Evolutionary conservation across 148 eudicot species (phyloP), one percentile per base, ranked within the genome.

Genomic region (Camellia japonica): DNA sequence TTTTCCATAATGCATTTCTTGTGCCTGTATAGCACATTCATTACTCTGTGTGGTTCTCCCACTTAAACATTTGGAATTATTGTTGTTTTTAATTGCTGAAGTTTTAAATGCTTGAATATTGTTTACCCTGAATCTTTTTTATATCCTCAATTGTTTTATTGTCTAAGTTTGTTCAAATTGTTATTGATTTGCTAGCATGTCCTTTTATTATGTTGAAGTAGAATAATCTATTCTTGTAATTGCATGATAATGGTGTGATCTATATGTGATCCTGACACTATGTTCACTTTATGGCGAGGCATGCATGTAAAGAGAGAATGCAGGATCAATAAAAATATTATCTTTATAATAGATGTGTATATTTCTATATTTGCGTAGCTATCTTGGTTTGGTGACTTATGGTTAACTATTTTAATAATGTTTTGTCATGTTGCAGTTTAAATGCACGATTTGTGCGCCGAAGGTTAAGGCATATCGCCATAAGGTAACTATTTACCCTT

Each of bases 371-470:
- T 6, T 52, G 18, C 46, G 52, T 38, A 41, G 5, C 41, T 62
- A 5, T 67, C 56, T 75, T 74, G 61, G 59, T 74, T 43, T 68
- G 23, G 56, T 20, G 41, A 43, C 65, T 71, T 13, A 38, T 80
- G 79, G 51, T 73, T 59, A 61, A 23, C 68, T 46, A 30, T 64
- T 74, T 56, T 54, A 20, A 54, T 56, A 79, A 49, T 84, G 68
- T 79, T 86, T 75, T 67, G 11, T 65, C 55, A 41, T 20, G 55
- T 76, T 85, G 84, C 92, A 96, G 99, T 87, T 91, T 97, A 76
- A 94, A 94, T 90, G 84, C 91, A 79, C 85, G 97, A 55, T 93
- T 97, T 80, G 97, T 94, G 8, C 98, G 98, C 68, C 86, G 93
- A 72, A 90, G 99, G 82, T 83, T 97, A 77, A 87, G 98, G 67